Percentiles rank a stretch among this genome's conserved stretches.
Conservation (phyloP, 768 basidiomycete genomes). For the Leccinellum luteum region DNA sequence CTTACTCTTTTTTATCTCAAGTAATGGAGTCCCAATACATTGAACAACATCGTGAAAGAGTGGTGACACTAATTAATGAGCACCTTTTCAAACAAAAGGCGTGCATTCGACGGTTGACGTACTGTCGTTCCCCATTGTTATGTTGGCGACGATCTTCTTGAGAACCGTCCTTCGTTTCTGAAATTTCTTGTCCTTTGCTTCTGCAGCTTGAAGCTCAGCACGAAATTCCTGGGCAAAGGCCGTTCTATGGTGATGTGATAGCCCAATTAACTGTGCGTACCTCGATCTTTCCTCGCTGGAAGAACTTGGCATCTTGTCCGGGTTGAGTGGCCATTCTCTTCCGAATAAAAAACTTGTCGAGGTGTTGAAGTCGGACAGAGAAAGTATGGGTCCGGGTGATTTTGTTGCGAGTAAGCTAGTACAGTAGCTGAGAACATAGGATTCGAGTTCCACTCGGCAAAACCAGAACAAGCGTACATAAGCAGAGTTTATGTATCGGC, state of each 20-base stretch:
- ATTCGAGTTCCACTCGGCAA: too few species aligned
- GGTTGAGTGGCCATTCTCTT: conserved; percentile 46
- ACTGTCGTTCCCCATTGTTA: conserved; percentile 99
- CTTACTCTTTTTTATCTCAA: conserved; percentile 99
- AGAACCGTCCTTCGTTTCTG: conserved; percentile 89
- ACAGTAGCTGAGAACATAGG: too few species aligned
- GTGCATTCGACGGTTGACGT: conserved; percentile 36
- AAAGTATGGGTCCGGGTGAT: neutral
- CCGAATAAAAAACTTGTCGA: neutral
- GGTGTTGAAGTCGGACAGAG: neutral
- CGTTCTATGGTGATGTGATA: conserved; percentile 13
- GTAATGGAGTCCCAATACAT: conserved; percentile 88
- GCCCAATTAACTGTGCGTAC: conserved; percentile 36
- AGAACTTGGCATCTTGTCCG: conserved; percentile 90
- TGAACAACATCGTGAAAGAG: conserved; percentile 95
- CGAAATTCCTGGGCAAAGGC: conserved; percentile 69
- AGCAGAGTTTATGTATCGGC: too few species aligned
- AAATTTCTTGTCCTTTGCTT: conserved; percentile 96
- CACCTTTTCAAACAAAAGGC: conserved; percentile 16
- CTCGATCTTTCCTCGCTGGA: conserved; percentile 89
- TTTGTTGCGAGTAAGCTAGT: neutral
- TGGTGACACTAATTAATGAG: conserved; percentile 69
- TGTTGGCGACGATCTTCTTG: conserved; percentile 98
- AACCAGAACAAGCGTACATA: too few species aligned
- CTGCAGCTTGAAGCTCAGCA: conserved; percentile 85